A percentile compares a stretch with the other conserved stretches of the same genome.
These are phyloP conservation scores for Eimeria falciformis DNA, from an alignment of 169 alveolate species.

Conservation along the genomic window DNA sequence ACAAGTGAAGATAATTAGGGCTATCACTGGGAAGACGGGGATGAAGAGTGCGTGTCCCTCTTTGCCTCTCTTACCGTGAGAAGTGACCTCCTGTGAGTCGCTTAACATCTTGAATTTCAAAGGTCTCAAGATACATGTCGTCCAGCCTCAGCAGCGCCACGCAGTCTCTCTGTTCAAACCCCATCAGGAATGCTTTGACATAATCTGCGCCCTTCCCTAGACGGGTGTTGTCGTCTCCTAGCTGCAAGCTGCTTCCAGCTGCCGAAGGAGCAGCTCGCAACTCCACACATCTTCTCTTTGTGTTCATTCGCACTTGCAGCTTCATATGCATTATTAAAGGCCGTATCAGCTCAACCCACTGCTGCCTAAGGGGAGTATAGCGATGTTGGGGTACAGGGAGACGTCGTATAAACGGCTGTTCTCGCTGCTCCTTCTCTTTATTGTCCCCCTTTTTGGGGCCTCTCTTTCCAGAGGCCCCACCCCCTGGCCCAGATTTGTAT, in stretches of 20 bases:
- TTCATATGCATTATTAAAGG: slow-evolving; percentile 97
- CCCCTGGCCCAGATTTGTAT: not conserved
- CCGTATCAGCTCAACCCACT: slow-evolving; percentile 94
- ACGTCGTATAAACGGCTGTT: slow-evolving; percentile 59
- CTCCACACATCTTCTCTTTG: slow-evolving; percentile 93
- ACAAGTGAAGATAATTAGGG: too few relatives aligned
- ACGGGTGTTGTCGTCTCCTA: slow-evolving; percentile 46
- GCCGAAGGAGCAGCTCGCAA: slow-evolving; percentile 79
- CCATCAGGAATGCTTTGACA: slow-evolving; percentile 97
- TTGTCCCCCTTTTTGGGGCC: not conserved
- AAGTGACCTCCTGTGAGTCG: slow-evolving; percentile 98
- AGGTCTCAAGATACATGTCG: slow-evolving; percentile 98
- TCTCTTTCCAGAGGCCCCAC: not conserved
- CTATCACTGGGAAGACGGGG: too few relatives aligned
- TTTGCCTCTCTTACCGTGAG: slow-evolving; percentile 85
- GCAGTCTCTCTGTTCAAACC: slow-evolving; percentile 99
- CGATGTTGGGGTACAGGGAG: slow-evolving; percentile 93
- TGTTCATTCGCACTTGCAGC: slow-evolving; percentile 96
- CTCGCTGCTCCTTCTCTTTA: not conserved
- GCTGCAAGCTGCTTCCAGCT: not conserved
- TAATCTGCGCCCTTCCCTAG: slow-evolving; percentile 82
- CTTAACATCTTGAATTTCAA: slow-evolving; percentile 98
- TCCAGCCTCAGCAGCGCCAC: slow-evolving; percentile 98
- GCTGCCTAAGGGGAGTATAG: slow-evolving; percentile 92
- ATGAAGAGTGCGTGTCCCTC: too few relatives aligned